Conservation (phyloP, 2,329 filamentous ascomycete genomes). For the Alternaria sp. region DNA sequence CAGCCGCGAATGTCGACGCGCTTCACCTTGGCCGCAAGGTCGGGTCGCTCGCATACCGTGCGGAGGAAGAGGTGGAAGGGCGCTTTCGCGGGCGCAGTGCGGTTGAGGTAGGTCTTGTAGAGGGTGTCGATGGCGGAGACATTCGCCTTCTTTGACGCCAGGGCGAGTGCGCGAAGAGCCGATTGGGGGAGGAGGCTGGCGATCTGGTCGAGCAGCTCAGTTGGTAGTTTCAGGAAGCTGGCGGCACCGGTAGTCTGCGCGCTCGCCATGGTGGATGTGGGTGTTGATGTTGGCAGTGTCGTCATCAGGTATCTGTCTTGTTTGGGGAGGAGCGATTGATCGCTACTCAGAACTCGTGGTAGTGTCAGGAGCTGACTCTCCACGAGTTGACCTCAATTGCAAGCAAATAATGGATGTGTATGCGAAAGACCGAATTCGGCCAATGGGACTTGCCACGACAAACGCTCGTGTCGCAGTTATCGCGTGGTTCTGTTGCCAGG, state of each 20-base stretch:
- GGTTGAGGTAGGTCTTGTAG: conserved; percentile 2
- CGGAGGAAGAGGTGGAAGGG: conserved; percentile 2
- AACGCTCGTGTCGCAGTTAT: neutral
- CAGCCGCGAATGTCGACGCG: conserved; percentile 12
- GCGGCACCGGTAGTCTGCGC: neutral
- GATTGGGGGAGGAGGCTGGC: neutral
- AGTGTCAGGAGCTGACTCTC: neutral
- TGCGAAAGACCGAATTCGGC: neutral
- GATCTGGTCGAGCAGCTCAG: conserved; percentile 2
- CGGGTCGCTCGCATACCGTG: neutral
- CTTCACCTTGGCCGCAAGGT: conserved; percentile 6
- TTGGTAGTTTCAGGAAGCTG: neutral
- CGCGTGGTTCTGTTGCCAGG: neutral
- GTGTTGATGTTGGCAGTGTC: neutral
- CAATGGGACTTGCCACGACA: neutral
- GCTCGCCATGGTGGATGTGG: neutral
- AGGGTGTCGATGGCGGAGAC: neutral
- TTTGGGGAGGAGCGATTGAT: neutral
- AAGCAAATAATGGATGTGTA: neutral
- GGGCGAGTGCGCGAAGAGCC: neutral
- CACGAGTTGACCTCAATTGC: neutral
- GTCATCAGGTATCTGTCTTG: neutral
- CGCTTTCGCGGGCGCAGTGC: neutral
- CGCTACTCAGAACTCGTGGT: neutral
- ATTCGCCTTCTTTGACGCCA: neutral